phyloP scores from a whole-genome alignment of 805 yeast genomes.

The Starmera amethionina region DNA sequence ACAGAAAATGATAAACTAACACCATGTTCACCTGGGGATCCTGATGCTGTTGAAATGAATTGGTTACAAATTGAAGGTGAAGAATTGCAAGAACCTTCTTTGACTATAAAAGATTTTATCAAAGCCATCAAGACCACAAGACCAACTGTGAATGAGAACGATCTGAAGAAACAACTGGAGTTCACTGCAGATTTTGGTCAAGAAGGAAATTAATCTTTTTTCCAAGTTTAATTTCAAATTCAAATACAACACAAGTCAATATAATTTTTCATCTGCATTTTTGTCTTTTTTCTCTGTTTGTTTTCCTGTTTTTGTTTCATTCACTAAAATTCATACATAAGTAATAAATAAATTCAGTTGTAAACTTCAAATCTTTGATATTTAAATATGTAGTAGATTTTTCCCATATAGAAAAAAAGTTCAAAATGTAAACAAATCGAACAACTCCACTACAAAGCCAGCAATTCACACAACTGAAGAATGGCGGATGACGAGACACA shows the following conservation, averaged over 20 bases:
- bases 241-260: too few relatives aligned
- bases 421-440: not conserved
- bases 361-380: not conserved
- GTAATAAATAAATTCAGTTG: not conserved
- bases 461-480: too few relatives aligned
- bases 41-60: conserved; percentile 74
- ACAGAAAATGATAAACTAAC: conserved; percentile 45
- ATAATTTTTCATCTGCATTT: not conserved
- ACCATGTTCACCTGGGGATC: conserved; percentile 98
- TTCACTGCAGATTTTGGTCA: conserved; percentile 95
- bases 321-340: not conserved
- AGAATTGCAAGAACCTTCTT: conserved; percentile 81
- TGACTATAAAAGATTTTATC: conserved; percentile 84
- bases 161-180: conserved; percentile 70
- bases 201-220: conserved; percentile 63
- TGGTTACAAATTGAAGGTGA: conserved; percentile 92
- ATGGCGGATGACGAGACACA: too few relatives aligned
- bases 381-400: not conserved
- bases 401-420: not conserved
- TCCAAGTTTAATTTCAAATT: not conserved
- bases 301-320: not conserved
- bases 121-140: conserved; percentile 86
- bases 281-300: not conserved
- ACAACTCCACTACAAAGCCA: too few relatives aligned
- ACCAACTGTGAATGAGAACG: conserved; percentile 88